A percentile compares a stretch with the other conserved stretches of the same genome.
Evolutionary conservation across 805 yeast genomes (phyloP).

Genomic region (Peterozyma xylosa): DNA sequence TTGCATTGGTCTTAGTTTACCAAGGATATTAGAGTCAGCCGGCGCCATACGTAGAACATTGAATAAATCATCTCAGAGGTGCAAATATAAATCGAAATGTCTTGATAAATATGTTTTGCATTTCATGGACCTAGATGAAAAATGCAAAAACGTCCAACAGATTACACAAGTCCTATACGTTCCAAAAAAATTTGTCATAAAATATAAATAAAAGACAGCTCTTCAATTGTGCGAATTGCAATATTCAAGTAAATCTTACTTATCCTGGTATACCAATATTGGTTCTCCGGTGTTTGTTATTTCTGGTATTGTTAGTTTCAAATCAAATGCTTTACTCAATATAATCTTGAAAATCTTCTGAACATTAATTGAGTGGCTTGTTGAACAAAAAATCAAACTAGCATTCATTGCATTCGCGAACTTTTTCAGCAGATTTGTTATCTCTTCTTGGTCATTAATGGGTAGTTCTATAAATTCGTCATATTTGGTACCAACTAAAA

Average conservation of each 20-base stretch:
- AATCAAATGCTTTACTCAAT: slow-evolving; percentile 83
- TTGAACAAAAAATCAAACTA: slow-evolving; percentile 77
- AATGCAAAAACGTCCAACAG: no score
- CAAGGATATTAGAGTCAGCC: no score
- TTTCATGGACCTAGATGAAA: no score
- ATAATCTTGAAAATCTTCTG: slow-evolving; percentile 91
- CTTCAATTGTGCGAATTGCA: no score
- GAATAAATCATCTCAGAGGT: no score
- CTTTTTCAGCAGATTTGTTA: slow-evolving; percentile 74
- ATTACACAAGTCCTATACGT: no score
- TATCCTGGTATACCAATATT: slow-evolving; percentile 52
- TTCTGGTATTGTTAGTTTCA: slow-evolving; percentile 77
- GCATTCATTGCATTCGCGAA: slow-evolving; percentile 90
- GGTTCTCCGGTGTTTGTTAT: slow-evolving; percentile 89
- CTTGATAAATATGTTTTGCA: no score
- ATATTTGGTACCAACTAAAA: slow-evolving; percentile 88
- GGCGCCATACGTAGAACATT: no score
- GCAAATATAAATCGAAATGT: no score
- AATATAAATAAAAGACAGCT: no score
- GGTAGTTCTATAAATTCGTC: slow-evolving; percentile 79
- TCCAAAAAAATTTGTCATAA: no score
- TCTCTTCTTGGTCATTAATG: slow-evolving; percentile 72
- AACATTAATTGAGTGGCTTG: slow-evolving; percentile 85
- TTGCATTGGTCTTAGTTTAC: no score
- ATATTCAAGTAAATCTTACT: slow-evolving; percentile 1